Base-by-base conservation (phyloP, 305 asterid species). In the Fraxinus velutina region DNA sequence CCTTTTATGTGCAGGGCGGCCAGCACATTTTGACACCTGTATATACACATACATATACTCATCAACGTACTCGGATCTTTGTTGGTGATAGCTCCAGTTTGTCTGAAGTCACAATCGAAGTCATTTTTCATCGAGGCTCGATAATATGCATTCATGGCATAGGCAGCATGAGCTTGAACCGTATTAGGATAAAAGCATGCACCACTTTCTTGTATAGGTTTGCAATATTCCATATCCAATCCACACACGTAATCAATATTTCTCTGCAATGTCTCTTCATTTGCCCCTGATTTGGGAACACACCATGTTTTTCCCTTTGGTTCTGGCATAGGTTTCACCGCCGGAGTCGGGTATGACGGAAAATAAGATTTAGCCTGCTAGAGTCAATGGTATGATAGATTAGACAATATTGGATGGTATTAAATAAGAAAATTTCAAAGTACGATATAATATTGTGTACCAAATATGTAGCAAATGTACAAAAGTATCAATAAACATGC, bases 221-320 rank as follows among this genome's bases (percentile, higher is more conserved):
- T 22, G 87, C 91, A 89, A 55, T 30, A 71, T n/a, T 79, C 83
- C 60, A 86, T 21, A 3, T 88, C 86, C 86, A 86, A 39, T 7
- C 92, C 91, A 52, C 92, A 87, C 0, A 81, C 90, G 80, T 83
- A 89, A 73, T 87, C 89, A 17, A 88, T 79, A 50, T 88, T 88
- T 64, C 34, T 85, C 73, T 86, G 88, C 83, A 87, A 17, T 78
- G 84, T 86, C 19, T 87, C 89, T 79, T 83, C 85, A 15, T 70
- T 39, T 2, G 83, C 83, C 10, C 80, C 87, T 8, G 44, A 24
- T 68, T 85, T 86, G 8, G 89, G 90, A 57, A 75, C 77, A 82
- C 89, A 81, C 89, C 87, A 84, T 68, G 29, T 62, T 36, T 75
- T 84, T 57, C 84, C 78, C 76, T 77, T 78, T 0, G 84, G 21